phyloP scores from a whole-genome alignment of 345 rosid genomes.

The Bruguiera sexangula region DNA sequence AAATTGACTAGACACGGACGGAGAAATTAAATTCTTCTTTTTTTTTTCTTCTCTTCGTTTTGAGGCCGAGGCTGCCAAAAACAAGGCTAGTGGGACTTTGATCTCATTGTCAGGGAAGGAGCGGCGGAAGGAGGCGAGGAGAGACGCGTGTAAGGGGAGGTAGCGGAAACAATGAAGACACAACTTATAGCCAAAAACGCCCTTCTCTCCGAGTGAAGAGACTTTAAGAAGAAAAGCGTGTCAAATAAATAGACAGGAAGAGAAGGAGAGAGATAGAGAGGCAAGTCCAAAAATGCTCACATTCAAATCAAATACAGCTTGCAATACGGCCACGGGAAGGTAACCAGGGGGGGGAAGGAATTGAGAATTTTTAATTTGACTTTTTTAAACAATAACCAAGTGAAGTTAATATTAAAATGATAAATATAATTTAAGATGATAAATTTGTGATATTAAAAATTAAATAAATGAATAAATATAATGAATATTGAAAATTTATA shows the following conservation, averaged over 20 bases:
- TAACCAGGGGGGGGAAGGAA: background rate
- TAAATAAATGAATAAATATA: too few relatives aligned
- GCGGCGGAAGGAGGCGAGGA: background rate
- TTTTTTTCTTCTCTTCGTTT: background rate
- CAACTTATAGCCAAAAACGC: background rate
- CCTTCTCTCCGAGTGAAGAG: too few relatives aligned
- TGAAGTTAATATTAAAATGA: too few relatives aligned
- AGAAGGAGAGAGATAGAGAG: background rate
- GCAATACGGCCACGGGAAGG: slow-evolving; percentile 16
- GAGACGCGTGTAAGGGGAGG: slow-evolving; percentile 37
- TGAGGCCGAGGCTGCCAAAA: background rate
- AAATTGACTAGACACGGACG: background rate
- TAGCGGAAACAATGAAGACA: slow-evolving; percentile 9
- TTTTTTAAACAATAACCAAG: too few relatives aligned
- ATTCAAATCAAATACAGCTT: slow-evolving; percentile 50
- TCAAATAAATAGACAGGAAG: too few relatives aligned
- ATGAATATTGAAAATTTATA: background rate
- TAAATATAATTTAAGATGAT: too few relatives aligned
- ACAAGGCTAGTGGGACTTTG: slow-evolving; percentile 32
- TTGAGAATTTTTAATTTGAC: too few relatives aligned
- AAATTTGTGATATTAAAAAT: too few relatives aligned
- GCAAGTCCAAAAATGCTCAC: slow-evolving; percentile 17
- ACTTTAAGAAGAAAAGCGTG: too few relatives aligned
- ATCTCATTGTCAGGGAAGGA: slow-evolving; percentile 39
- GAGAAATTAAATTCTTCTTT: background rate